Evolutionary conservation across 139 green algal genomes (phyloP).

Genomic region (Pseudopediastrum boryanum): DNA sequence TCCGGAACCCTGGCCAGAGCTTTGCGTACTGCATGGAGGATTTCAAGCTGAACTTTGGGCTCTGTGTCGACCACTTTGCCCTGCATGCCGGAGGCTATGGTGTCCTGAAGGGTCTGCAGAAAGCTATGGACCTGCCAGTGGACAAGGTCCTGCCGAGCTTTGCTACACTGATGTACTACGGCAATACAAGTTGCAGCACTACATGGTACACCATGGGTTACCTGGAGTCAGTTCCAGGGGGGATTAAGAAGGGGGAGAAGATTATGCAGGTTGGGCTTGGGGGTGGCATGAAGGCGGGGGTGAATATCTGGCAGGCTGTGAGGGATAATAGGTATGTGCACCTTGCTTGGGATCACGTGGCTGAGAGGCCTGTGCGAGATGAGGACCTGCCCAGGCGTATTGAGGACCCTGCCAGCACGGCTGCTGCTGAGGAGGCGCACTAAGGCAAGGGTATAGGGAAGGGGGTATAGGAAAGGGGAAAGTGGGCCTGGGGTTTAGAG

Average conservation of each 20-base stretch:
- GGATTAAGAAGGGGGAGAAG: slow-evolving; percentile 25
- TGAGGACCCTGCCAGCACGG: too few relatives aligned
- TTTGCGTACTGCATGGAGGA: slow-evolving; percentile 42
- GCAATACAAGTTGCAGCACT: slow-evolving; percentile 49
- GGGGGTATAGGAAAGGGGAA: too few relatives aligned
- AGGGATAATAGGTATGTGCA: slow-evolving; percentile 40
- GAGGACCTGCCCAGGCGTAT: slow-evolving; percentile 21
- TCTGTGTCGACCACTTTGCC: slow-evolving; percentile 50
- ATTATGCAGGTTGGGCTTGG: slow-evolving; percentile 50
- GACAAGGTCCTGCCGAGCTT: slow-evolving; percentile 51
- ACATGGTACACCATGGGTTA: slow-evolving; percentile 45
- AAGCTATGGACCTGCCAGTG: slow-evolving; percentile 39
- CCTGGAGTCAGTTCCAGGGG: slow-evolving; percentile 31
- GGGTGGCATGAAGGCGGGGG: slow-evolving; percentile 63
- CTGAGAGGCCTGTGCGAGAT: slow-evolving; percentile 17
- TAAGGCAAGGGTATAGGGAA: too few relatives aligned
- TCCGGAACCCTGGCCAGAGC: background rate
- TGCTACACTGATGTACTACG: slow-evolving; percentile 48
- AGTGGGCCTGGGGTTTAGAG: too few relatives aligned
- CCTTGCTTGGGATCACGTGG: slow-evolving; percentile 46
- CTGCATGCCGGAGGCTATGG: slow-evolving; percentile 57
- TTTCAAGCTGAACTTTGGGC: too few relatives aligned
- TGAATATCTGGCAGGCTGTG: slow-evolving; percentile 58
- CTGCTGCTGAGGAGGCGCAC: too few relatives aligned
- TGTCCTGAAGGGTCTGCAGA: slow-evolving; percentile 55